Evolutionary conservation across 169 alveolate species (phyloP).

Genomic region (Sarcocystis neurona): DNA sequence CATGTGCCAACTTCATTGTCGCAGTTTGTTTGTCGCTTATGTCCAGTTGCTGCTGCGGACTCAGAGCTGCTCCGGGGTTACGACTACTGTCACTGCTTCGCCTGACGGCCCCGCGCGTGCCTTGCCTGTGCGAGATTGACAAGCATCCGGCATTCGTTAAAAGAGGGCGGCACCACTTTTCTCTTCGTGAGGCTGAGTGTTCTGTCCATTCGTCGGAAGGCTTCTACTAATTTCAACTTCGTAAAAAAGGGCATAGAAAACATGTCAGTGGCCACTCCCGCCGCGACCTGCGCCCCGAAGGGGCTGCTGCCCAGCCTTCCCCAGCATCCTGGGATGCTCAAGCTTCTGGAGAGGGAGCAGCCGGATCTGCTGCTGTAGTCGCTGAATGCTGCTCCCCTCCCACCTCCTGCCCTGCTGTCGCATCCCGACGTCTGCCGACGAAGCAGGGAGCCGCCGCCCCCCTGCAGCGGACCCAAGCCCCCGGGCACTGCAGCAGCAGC

Average conservation of each 20-base stretch:
- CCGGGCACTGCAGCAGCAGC: neutral
- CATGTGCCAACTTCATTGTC: no score
- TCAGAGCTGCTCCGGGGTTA: no score
- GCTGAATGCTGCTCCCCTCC: neutral
- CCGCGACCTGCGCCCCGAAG: no score
- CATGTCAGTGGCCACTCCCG: no score
- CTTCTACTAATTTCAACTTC: conserved; percentile 61
- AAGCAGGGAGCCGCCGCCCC: neutral
- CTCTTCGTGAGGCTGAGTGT: conserved; percentile 61
- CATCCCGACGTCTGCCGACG: no score
- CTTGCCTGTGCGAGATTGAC: conserved; percentile 69
- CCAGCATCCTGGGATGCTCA: no score
- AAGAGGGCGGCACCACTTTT: conserved; percentile 65
- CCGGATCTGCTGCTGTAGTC: neutral
- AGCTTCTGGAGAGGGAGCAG: no score
- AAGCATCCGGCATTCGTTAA: conserved; percentile 66
- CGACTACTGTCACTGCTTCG: neutral
- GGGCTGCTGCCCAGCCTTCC: no score
- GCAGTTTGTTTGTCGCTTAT: no score
- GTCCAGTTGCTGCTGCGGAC: no score
- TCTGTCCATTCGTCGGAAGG: conserved; percentile 63
- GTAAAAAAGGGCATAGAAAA: conserved; percentile 62
- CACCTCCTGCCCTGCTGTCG: neutral
- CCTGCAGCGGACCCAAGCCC: neutral
- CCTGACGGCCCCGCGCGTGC: neutral